These are phyloP conservation scores for Clonostachys rosea DNA, from an alignment of 2,329 filamentous ascomycete genomes.

Conservation along the genomic window DNA sequence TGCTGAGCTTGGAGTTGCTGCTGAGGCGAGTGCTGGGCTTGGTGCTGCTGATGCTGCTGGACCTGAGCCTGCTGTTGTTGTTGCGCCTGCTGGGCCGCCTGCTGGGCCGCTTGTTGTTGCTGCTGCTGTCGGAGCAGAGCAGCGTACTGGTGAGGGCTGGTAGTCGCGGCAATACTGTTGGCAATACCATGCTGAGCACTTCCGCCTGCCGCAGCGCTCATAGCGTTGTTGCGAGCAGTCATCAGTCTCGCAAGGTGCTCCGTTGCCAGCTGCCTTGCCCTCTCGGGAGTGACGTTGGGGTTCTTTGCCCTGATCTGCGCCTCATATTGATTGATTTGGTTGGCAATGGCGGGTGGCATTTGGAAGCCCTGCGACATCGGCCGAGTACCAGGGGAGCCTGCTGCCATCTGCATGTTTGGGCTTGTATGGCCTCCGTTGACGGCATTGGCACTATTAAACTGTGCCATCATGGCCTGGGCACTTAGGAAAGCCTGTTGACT, in stretches of 20 bases:
- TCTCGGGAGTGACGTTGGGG: constrained; percentile 43
- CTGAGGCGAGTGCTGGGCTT: constrained; percentile 5
- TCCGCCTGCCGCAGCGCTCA: constrained; percentile 50
- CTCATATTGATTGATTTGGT: constrained; percentile 45
- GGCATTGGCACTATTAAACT: constrained; percentile 36
- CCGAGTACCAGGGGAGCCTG: constrained; percentile 34
- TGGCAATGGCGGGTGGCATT: constrained; percentile 38
- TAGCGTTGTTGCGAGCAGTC: constrained; percentile 44
- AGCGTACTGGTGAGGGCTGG: constrained; percentile 55
- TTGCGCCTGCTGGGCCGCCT: constrained; percentile 21
- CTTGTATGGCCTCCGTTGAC: constrained; percentile 23
- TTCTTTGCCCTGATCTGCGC: constrained; percentile 45
- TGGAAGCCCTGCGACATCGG: constrained; percentile 22
- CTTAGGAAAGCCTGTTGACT: constrained; percentile 49
- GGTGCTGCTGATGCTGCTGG: constrained; percentile 19
- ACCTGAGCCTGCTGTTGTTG: constrained; percentile 15
- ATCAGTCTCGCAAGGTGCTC: constrained; percentile 43
- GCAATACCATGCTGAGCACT: constrained; percentile 37
- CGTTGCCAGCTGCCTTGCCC: constrained; percentile 44
- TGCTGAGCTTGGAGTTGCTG: no score
- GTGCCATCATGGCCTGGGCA: constrained; percentile 47
- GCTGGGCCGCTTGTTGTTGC: constrained; percentile 33
- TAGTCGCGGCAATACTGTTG: constrained; percentile 40
- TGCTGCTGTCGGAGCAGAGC: constrained; percentile 54
- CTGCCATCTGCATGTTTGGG: constrained; percentile 40